phyloP scores from a whole-genome alignment of 306 rosid species.

The Lotus japonicus region DNA sequence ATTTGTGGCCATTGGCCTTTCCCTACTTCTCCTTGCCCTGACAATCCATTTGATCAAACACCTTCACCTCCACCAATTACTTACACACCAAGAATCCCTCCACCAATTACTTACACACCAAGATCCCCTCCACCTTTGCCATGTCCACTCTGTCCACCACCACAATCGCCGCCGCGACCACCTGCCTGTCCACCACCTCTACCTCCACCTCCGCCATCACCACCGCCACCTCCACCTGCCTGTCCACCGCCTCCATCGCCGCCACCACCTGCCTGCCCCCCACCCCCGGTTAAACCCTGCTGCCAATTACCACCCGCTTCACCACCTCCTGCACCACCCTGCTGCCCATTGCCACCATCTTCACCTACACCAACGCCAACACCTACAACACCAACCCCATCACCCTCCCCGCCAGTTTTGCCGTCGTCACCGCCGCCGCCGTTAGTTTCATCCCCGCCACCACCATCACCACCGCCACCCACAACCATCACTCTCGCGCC shows the following conservation, averaged over 20 bases:
- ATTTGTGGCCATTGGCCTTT: slow-evolving; percentile 81
- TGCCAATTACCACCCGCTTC: slow-evolving; percentile 18
- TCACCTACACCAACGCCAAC: not conserved
- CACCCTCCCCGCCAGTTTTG: slow-evolving; percentile 17
- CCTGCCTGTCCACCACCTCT: not conserved
- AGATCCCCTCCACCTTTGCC: not conserved
- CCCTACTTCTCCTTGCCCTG: slow-evolving; percentile 46
- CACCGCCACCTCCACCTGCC: not conserved
- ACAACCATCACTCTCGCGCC: not conserved
- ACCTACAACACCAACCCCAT: not conserved
- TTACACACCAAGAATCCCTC: too few relatives aligned
- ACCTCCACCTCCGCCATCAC: not conserved
- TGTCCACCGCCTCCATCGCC: slow-evolving; percentile 10
- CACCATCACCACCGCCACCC: slow-evolving; percentile 28
- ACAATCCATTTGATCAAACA: slow-evolving; percentile 64
- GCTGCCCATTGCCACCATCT: not conserved
- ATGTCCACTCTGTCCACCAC: not conserved
- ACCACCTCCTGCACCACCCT: not conserved
- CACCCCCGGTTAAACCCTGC: slow-evolving; percentile 3
- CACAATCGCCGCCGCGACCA: not conserved
- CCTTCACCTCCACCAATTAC: slow-evolving; percentile 39
- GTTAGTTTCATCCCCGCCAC: slow-evolving; percentile 3
- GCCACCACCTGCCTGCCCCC: not conserved
- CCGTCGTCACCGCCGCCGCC: slow-evolving; percentile 9
- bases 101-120: slow-evolving; percentile 27